Evolutionary conservation across 371 early-diverging fungal genomes (phyloP).

Genomic region (Mortierella sp.): DNA sequence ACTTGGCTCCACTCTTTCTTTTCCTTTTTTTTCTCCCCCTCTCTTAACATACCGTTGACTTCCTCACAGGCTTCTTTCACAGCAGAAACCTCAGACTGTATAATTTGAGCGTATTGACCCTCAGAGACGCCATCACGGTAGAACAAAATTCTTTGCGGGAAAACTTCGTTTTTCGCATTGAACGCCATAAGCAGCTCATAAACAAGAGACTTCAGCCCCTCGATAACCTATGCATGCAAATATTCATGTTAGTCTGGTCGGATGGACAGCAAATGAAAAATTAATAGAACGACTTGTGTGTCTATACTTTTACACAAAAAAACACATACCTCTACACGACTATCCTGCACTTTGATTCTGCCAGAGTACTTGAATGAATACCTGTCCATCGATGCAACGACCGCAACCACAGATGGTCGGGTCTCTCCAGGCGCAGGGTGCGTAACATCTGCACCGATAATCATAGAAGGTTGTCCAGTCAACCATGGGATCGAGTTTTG

Average conservation of each 20-base stretch:
- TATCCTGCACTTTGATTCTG: conserved; percentile 72
- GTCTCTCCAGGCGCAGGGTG: conserved; percentile 64
- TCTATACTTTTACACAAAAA: not conserved
- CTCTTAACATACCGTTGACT: conserved; percentile 37
- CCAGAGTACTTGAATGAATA: conserved; percentile 76
- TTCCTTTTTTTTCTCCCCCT: not conserved
- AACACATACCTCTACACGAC: conserved; percentile 67
- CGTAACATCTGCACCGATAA: conserved; percentile 77
- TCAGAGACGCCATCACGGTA: conserved; percentile 84
- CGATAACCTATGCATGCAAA: conserved; percentile 57
- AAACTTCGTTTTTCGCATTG: conserved; percentile 28
- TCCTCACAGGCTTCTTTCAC: conserved; percentile 56
- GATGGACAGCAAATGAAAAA: too few species aligned
- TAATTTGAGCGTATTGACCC: conserved; percentile 72
- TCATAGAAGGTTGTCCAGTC: conserved; percentile 59
- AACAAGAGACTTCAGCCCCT: conserved; percentile 61
- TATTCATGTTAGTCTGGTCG: too few species aligned
- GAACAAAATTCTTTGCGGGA: conserved; percentile 69
- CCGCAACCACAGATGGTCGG: conserved; percentile 55
- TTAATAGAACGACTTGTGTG: not conserved
- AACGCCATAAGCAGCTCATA: conserved; percentile 62
- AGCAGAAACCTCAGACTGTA: conserved; percentile 63
- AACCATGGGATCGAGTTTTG: conserved; percentile 48
- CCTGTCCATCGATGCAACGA: conserved; percentile 69
- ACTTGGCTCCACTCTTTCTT: not conserved